These are phyloP conservation scores for Botrytis galanthina DNA, from an alignment of 2,329 filamentous ascomycete species.

Conservation along the genomic window DNA sequence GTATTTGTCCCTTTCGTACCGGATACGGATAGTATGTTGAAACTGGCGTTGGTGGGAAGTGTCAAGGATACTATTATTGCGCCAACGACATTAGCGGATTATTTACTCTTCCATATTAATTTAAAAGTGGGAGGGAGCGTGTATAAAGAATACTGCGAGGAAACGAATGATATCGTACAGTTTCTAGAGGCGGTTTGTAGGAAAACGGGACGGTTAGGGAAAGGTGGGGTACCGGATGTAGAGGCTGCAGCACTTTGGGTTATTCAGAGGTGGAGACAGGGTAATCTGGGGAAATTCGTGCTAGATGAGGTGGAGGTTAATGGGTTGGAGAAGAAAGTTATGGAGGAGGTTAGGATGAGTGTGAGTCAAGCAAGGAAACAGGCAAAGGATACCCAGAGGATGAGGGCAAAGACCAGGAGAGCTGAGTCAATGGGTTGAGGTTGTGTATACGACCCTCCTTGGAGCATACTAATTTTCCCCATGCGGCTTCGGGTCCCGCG, in stretches of 20 bases:
- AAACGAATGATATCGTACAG: conserved; percentile 80
- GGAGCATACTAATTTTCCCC: not conserved
- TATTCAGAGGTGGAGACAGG: conserved; percentile 77
- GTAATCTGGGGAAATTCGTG: conserved; percentile 71
- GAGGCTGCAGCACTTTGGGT: conserved; percentile 77
- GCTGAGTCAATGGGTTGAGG: not conserved
- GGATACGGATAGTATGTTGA: conserved; percentile 85
- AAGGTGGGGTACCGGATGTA: conserved; percentile 67
- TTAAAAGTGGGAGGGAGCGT: conserved; percentile 27
- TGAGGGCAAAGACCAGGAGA: conserved; percentile 34
- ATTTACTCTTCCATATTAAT: conserved; percentile 84
- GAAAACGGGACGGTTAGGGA: conserved; percentile 72
- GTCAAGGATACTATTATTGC: conserved; percentile 87
- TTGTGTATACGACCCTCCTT: not conserved
- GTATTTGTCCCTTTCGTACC: conserved; percentile 93
- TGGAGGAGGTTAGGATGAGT: conserved; percentile 53
- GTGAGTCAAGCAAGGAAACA: conserved; percentile 67
- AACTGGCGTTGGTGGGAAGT: conserved; percentile 85
- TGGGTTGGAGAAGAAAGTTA: conserved; percentile 52
- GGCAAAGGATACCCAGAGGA: conserved; percentile 58
- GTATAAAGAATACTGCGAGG: conserved; percentile 53
- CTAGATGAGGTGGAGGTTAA: conserved; percentile 72
- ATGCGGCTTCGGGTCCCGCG: too few species aligned
- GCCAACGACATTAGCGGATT: conserved; percentile 78
- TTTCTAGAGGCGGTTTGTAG: conserved; percentile 69